A percentile compares a stretch with the other conserved stretches of the same genome.
Conservation (phyloP, 768 basidiomycete species). For the Suillus subluteus region DNA sequence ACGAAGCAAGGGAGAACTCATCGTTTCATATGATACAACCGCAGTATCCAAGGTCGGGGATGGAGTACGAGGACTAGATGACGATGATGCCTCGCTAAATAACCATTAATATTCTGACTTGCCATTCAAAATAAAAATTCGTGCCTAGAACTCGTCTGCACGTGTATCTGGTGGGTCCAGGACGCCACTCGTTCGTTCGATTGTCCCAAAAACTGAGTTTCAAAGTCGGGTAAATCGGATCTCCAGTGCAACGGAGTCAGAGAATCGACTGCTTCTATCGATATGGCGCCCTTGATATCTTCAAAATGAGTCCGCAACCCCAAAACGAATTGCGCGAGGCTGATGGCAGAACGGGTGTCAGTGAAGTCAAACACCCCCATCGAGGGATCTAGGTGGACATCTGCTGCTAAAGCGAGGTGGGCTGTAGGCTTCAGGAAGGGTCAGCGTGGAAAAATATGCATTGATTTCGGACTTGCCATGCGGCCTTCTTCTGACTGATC, state of each 20-base stretch:
- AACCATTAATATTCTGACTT: neutral
- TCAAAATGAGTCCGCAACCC: constrained; percentile 4
- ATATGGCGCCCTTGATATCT: neutral
- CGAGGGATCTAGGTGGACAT: neutral
- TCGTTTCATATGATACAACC: neutral
- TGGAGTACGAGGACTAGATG: neutral
- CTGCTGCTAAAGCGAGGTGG: neutral
- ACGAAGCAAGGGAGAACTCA: neutral
- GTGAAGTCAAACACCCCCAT: constrained; percentile 5
- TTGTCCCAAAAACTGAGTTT: neutral
- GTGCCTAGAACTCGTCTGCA: neutral
- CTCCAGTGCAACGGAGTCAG: neutral
- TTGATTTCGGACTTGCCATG: no score
- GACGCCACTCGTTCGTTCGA: constrained; percentile 1
- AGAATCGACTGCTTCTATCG: constrained; percentile 2
- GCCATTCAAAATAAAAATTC: neutral
- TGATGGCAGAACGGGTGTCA: neutral
- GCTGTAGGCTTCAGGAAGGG: neutral
- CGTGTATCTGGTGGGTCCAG: constrained; percentile 1
- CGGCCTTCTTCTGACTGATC: no score
- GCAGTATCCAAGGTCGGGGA: neutral
- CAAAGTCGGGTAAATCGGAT: neutral
- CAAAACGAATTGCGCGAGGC: neutral
- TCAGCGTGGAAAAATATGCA: no score
- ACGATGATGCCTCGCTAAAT: neutral